Conservation (phyloP, 1,139 yeast genomes). For the Lodderomyces oxycetoniae region DNA sequence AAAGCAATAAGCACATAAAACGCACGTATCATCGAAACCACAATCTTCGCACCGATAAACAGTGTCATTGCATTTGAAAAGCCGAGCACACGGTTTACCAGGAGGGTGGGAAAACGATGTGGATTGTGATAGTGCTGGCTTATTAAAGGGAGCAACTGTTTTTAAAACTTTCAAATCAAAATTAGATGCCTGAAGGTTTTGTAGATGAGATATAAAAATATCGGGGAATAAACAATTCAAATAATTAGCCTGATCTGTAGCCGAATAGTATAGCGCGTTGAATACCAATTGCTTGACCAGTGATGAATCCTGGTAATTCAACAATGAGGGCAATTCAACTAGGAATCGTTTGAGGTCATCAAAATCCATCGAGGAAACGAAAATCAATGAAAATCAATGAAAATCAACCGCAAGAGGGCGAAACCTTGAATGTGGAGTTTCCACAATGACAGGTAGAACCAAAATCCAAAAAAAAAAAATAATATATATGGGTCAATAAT, state of each 20-base stretch:
- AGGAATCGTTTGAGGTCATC: slow-evolving; percentile 25
- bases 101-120: slow-evolving; percentile 20
- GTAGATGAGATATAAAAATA: slow-evolving; percentile 8
- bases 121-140: slow-evolving; percentile 6
- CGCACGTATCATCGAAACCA: slow-evolving; percentile 73
- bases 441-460: too few species aligned
- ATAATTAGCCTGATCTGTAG: slow-evolving; percentile 29
- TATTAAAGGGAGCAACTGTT: slow-evolving; percentile 15
- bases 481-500: too few species aligned
- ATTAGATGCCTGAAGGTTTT: slow-evolving; percentile 8
- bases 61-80: slow-evolving; percentile 55
- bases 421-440: too few species aligned
- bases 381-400: too few species aligned
- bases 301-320: slow-evolving; percentile 16
- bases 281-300: slow-evolving; percentile 19
- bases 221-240: slow-evolving; percentile 25
- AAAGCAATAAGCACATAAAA: slow-evolving; percentile 65
- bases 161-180: slow-evolving; percentile 17
- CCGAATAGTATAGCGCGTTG: slow-evolving; percentile 29
- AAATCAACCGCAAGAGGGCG: too few species aligned
- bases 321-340: slow-evolving; percentile 23
- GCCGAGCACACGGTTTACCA: slow-evolving; percentile 56
- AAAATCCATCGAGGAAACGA: slow-evolving; percentile 12
- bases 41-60: slow-evolving; percentile 63
- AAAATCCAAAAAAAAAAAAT: too few species aligned